Conservation (phyloP, 2,329 filamentous ascomycete genomes). For the Aspergillus aculeatinus region DNA sequence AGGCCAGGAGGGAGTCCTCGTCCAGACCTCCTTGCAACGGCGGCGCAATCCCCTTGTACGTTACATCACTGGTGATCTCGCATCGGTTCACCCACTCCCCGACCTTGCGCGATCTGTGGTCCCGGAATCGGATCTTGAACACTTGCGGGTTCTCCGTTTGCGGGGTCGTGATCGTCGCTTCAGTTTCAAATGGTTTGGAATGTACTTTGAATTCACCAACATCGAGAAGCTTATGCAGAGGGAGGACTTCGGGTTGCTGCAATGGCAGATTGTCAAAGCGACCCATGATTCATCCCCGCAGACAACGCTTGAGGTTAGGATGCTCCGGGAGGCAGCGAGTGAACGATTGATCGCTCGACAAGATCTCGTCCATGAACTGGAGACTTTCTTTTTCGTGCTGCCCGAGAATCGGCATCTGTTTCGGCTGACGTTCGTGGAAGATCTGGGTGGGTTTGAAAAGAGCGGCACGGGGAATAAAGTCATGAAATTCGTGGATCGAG, state of each 20-base stretch:
- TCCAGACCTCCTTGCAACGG: slow-evolving; percentile 44
- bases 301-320: slow-evolving; percentile 17
- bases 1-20: slow-evolving; percentile 40
- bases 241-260: slow-evolving; percentile 31
- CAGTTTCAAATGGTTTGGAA: slow-evolving; percentile 45
- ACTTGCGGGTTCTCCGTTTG: slow-evolving; percentile 40
- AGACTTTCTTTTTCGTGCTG: too few species aligned
- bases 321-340: slow-evolving; percentile 11
- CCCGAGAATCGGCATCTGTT: slow-evolving; percentile 8
- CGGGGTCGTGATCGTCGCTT: slow-evolving; percentile 45
- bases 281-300: slow-evolving; percentile 13
- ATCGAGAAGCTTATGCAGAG: slow-evolving; percentile 27
- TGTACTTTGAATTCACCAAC: slow-evolving; percentile 40
- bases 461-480: slow-evolving; percentile 23
- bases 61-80: slow-evolving; percentile 47
- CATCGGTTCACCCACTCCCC: slow-evolving; percentile 40
- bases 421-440: slow-evolving; percentile 13
- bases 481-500: slow-evolving; percentile 19
- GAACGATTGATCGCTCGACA: neutral
- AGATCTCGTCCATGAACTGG: too few species aligned
- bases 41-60: slow-evolving; percentile 47
- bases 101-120: slow-evolving; percentile 5
- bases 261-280: slow-evolving; percentile 46
- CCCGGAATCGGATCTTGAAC: slow-evolving; percentile 14
- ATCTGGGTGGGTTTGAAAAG: slow-evolving; percentile 16